These are phyloP conservation scores for Aristolochia californica DNA, from an alignment of 164 flowering plant genomes.

Conservation along the genomic window DNA sequence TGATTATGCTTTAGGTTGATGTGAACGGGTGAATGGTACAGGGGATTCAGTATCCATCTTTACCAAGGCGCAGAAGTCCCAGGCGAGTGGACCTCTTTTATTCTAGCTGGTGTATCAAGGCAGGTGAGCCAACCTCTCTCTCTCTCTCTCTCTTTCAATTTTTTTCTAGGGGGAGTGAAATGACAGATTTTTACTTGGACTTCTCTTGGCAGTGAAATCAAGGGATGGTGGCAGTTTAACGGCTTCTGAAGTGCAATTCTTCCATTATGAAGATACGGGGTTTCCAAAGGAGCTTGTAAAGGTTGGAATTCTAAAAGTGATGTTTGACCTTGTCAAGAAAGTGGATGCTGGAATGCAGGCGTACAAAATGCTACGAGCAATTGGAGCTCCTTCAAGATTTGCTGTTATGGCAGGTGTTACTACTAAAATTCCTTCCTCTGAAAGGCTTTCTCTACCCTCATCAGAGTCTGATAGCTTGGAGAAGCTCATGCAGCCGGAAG, in stretches of 20 bases:
- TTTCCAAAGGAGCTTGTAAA: constrained; percentile 76
- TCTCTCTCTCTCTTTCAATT: not conserved
- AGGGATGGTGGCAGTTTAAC: constrained; percentile 37
- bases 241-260: constrained; percentile 59
- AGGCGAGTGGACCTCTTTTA: constrained; percentile 49
- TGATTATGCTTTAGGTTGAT: too few species aligned
- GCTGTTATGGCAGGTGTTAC: constrained; percentile 58
- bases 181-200: not conserved
- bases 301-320: constrained; percentile 60
- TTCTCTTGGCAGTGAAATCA: constrained; percentile 60
- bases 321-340: constrained; percentile 77
- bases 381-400: constrained; percentile 28
- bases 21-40: constrained; percentile 7
- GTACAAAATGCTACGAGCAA: constrained; percentile 38
- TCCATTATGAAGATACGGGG: constrained; percentile 82
- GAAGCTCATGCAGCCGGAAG: constrained; percentile 2
- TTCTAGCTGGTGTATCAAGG: constrained; percentile 53
- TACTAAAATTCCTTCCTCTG: constrained; percentile 30
- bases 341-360: constrained; percentile 56
- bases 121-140: constrained; percentile 11
- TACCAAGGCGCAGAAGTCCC: constrained; percentile 41
- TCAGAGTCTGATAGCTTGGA: not conserved
- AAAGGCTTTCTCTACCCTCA: not conserved
- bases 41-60: constrained; percentile 33
- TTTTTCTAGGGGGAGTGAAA: not conserved